These are phyloP conservation scores for Aureobasidium sp. DNA, from an alignment of 2,329 filamentous ascomycete genomes.

Conservation along the genomic window DNA sequence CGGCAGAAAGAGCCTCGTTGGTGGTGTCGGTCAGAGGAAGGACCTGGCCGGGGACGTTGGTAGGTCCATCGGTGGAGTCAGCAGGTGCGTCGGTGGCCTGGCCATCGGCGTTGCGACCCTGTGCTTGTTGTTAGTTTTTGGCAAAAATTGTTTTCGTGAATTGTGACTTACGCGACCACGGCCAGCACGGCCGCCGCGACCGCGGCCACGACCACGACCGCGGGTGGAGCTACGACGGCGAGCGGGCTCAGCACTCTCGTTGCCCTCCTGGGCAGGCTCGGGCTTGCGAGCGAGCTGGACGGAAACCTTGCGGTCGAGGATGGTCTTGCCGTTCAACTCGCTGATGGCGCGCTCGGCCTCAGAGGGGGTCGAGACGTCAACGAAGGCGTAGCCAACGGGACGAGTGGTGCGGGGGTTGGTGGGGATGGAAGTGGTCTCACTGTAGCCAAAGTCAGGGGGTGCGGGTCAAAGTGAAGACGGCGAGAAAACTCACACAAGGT, in stretches of 20 bases:
- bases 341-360: slow-evolving; percentile 94
- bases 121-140: not conserved
- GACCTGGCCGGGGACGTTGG: slow-evolving; percentile 44
- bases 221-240: slow-evolving; percentile 47
- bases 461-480: not conserved
- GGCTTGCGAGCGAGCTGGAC: slow-evolving; percentile 98
- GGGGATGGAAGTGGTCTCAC: slow-evolving; percentile 97
- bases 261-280: slow-evolving; percentile 73
- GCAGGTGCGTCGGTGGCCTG: slow-evolving; percentile 43
- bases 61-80: slow-evolving; percentile 37
- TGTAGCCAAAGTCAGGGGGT: slow-evolving; percentile 34
- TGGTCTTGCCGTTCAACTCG: slow-evolving; percentile 94
- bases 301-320: slow-evolving; percentile 97
- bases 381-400: slow-evolving; percentile 97
- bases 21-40: slow-evolving; percentile 43
- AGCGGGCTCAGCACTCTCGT: slow-evolving; percentile 61
- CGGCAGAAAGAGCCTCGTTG: slow-evolving; percentile 48
- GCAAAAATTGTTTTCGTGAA: not conserved
- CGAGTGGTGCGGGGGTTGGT: slow-evolving; percentile 99
- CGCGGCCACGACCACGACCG: slow-evolving; percentile 48
- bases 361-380: slow-evolving; percentile 87
- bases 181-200: slow-evolving; percentile 51
- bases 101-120: slow-evolving; percentile 15
- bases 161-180: slow-evolving; percentile 54
- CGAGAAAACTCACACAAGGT: slow-evolving; percentile 76